These are phyloP conservation scores for Helichrysum umbraculigerum DNA, from an alignment of 129 eudicot species.

Conservation along the genomic window DNA sequence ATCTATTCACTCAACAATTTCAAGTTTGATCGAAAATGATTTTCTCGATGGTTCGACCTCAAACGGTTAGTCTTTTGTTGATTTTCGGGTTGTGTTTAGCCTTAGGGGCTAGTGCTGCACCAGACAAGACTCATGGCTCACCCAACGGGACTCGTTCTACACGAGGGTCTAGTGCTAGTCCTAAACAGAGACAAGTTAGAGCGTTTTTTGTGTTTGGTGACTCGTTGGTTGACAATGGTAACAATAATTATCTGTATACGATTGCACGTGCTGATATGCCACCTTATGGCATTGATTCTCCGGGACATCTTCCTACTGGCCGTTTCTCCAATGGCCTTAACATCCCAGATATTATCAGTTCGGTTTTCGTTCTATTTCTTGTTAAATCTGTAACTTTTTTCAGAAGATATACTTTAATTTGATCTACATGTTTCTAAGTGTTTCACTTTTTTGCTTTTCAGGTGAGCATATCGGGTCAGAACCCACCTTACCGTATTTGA, in stretches of 20 bases:
- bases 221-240: slow-evolving; percentile 55
- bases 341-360: slow-evolving; percentile 62
- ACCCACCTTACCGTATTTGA: slow-evolving; percentile 43
- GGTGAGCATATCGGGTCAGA: slow-evolving; percentile 50
- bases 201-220: slow-evolving; percentile 61
- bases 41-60: background rate
- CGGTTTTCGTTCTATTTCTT: background rate
- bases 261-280: slow-evolving; percentile 50
- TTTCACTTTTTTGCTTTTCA: background rate
- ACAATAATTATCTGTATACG: slow-evolving; percentile 52
- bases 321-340: slow-evolving; percentile 60
- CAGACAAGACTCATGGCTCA: background rate
- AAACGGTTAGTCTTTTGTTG: slow-evolving; percentile 9
- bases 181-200: slow-evolving; percentile 27
- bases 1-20: background rate
- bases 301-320: slow-evolving; percentile 45
- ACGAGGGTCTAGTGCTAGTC: slow-evolving; percentile 4
- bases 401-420: background rate
- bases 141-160: background rate
- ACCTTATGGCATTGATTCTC: slow-evolving; percentile 58
- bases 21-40: background rate
- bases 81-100: slow-evolving; percentile 22
- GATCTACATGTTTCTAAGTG: background rate
- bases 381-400: background rate
- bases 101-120: background rate